These are phyloP conservation scores for Barnettozyma californica DNA, from an alignment of 805 yeast genomes.

Conservation along the genomic window DNA sequence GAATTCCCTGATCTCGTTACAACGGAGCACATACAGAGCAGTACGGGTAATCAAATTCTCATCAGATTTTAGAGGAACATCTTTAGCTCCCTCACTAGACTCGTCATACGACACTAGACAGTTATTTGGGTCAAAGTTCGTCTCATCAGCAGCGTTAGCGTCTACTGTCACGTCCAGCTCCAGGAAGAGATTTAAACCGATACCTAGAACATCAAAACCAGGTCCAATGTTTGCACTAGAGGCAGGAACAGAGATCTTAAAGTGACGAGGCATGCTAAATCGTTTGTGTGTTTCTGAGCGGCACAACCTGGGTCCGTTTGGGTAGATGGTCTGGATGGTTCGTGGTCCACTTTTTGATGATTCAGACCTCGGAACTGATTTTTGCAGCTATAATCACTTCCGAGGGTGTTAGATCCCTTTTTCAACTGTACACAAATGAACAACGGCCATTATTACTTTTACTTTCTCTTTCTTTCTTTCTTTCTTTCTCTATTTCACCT, in stretches of 20 bases:
- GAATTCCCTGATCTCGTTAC: constrained; percentile 69
- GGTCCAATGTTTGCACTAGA: constrained; percentile 98
- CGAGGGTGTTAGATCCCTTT: not conserved
- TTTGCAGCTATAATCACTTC: too few relatives aligned
- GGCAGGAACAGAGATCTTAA: constrained; percentile 79
- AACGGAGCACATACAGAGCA: constrained; percentile 85
- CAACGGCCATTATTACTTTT: too few relatives aligned
- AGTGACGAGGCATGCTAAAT: constrained; percentile 40
- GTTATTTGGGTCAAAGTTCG: constrained; percentile 60
- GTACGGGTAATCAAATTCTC: constrained; percentile 86
- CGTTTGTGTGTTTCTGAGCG: not conserved
- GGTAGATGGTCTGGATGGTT: not conserved
- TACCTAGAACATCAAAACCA: constrained; percentile 94
- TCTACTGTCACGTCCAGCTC: constrained; percentile 68
- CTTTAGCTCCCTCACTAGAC: constrained; percentile 68
- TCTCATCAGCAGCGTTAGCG: constrained; percentile 35
- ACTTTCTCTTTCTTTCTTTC: too few relatives aligned
- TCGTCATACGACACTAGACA: constrained; percentile 65
- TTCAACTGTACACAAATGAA: not conserved
- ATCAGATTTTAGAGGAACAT: constrained; percentile 74
- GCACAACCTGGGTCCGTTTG: not conserved
- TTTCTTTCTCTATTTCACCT: not conserved
- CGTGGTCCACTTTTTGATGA: not conserved
- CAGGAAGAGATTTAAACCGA: constrained; percentile 73
- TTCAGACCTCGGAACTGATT: not conserved